Conservation (phyloP, 805 yeast species). For the Nakazawaea ishiwadae region DNA sequence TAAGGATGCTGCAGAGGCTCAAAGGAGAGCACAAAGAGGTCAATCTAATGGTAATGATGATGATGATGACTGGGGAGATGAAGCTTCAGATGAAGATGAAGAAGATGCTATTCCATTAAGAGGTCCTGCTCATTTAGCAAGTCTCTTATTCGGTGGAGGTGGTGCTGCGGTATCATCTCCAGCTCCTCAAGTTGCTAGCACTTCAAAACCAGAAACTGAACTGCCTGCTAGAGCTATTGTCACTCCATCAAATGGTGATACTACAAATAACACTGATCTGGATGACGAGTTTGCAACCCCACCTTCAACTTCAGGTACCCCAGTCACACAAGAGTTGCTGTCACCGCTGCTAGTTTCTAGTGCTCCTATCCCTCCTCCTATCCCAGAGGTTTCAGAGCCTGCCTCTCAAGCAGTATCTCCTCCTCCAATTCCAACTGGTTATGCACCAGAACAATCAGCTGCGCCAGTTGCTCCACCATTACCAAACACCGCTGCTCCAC, state of each 20-base stretch:
- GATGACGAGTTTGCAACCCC: constrained; percentile 29
- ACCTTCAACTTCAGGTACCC: constrained; percentile 23
- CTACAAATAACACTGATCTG: constrained; percentile 18
- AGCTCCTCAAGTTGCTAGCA: constrained; percentile 14
- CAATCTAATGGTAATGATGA: constrained; percentile 37
- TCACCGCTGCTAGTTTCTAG: too few relatives aligned
- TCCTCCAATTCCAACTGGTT: constrained; percentile 21
- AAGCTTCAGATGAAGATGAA: constrained; percentile 33
- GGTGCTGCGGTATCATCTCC: constrained; percentile 18
- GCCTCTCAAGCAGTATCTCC: constrained; percentile 18
- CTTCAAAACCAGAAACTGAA: too few relatives aligned
- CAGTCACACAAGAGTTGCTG: constrained; percentile 6
- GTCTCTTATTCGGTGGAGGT: constrained; percentile 48
- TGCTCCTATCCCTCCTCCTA: constrained; percentile 18
- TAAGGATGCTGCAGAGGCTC: constrained; percentile 58
- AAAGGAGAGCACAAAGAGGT: constrained; percentile 69
- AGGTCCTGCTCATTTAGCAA: constrained; percentile 55
- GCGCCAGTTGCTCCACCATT: constrained; percentile 2
- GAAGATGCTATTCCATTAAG: constrained; percentile 40
- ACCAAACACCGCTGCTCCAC: constrained; percentile 16
- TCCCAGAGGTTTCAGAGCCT: constrained; percentile 13
- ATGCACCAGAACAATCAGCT: not conserved
- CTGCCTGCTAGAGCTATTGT: too few relatives aligned
- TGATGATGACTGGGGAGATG: constrained; percentile 32
- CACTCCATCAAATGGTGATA: too few relatives aligned